Evolutionary conservation across 768 basidiomycete species (phyloP).

Genomic region (Nevesoporus exiguus): DNA sequence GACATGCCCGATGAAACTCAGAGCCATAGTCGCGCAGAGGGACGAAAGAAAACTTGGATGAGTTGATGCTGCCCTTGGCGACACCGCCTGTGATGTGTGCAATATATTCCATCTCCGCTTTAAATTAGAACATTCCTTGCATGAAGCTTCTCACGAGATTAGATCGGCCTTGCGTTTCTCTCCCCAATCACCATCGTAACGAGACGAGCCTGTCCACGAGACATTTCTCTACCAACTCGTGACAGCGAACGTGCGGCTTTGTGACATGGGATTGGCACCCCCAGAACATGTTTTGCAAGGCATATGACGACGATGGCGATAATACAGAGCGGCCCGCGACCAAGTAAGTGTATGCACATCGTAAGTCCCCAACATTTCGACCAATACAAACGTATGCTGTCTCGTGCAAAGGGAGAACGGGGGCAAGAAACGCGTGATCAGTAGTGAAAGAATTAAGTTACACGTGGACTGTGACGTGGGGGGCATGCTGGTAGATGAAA

Average conservation of each 20-base stretch:
- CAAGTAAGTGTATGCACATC: slow-evolving; percentile 4
- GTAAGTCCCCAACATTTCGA: neutral
- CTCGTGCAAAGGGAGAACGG: neutral
- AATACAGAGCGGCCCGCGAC: slow-evolving; percentile 12
- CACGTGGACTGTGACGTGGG: slow-evolving; percentile 12
- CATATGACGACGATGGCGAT: neutral
- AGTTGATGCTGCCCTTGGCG: slow-evolving; percentile 9
- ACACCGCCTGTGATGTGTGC: slow-evolving; percentile 8
- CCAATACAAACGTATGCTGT: neutral
- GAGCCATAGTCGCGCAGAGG: slow-evolving; percentile 48
- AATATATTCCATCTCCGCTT: slow-evolving; percentile 29
- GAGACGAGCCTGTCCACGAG: too few relatives aligned
- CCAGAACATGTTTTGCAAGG: neutral
- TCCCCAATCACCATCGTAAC: too few relatives aligned
- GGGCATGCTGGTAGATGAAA: too few relatives aligned
- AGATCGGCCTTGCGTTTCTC: neutral
- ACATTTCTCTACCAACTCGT: neutral
- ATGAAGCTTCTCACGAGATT: too few relatives aligned
- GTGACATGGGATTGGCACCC: neutral
- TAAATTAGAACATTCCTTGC: neutral
- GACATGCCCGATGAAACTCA: slow-evolving; percentile 71
- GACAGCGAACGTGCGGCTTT: neutral
- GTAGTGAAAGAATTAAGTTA: slow-evolving; percentile 9
- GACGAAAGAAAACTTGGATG: slow-evolving; percentile 20
- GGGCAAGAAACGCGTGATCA: neutral